Evolutionary conservation across 345 rosid genomes (phyloP).

Genomic region (Linum tenue): DNA sequence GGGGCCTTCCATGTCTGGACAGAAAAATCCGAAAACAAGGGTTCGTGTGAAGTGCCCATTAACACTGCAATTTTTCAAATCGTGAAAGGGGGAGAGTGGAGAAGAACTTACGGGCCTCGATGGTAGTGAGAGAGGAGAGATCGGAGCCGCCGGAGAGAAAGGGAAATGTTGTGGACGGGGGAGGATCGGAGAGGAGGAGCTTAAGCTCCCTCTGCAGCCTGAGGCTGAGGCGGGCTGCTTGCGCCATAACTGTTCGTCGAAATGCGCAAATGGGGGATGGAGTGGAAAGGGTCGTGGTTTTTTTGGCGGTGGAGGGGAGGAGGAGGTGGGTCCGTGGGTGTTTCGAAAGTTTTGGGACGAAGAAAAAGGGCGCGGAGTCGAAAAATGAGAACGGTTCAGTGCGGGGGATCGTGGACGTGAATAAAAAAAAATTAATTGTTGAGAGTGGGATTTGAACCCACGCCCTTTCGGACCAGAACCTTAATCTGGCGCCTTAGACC

Average conservation of each 20-base stretch:
- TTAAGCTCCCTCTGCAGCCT: constrained; percentile 78
- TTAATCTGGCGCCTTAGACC: constrained; percentile 99
- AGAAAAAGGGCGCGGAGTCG: too few species aligned
- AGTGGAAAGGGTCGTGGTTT: too few species aligned
- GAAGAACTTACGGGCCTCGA: constrained; percentile 53
- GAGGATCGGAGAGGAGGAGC: constrained; percentile 75
- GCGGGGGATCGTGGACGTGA: too few species aligned
- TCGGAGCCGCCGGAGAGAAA: constrained; percentile 45
- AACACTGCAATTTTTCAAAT: not conserved
- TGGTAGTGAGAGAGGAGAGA: constrained; percentile 38
- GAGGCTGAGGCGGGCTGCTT: constrained; percentile 64
- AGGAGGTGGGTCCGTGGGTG: too few species aligned
- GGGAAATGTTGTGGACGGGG: constrained; percentile 61
- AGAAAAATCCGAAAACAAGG: not conserved
- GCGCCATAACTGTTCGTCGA: constrained; percentile 40
- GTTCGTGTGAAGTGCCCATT: not conserved
- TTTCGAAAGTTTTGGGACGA: too few species aligned
- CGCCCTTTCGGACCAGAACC: constrained; percentile 99
- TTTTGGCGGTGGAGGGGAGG: too few species aligned
- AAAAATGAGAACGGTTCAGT: too few species aligned
- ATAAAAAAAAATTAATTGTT: not conserved
- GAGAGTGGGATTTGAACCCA: constrained; percentile 26
- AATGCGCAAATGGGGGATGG: too few species aligned
- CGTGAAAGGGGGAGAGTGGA: not conserved
- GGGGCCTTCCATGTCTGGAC: constrained; percentile 57